phyloP scores from a whole-genome alignment of 1,284 basidiomycete species.

The Irpex rosettiformis region DNA sequence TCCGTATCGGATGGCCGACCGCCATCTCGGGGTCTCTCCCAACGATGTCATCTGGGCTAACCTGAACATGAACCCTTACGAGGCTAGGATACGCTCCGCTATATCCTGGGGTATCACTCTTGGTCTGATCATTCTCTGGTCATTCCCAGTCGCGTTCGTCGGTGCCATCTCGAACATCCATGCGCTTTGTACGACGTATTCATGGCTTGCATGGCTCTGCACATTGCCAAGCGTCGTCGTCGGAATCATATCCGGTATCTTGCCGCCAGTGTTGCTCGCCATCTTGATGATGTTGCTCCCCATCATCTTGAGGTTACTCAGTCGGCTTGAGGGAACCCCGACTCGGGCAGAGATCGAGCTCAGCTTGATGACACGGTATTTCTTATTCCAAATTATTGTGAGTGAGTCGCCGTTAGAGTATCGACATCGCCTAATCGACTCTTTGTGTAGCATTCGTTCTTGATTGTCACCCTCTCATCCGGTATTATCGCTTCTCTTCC shows the following conservation, averaged over 20 bases:
- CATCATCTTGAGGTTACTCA: constrained; percentile 78
- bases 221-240: constrained; percentile 56
- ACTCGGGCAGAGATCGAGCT: constrained; percentile 82
- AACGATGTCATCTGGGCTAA: constrained; percentile 92
- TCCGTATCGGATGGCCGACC: constrained; percentile 73
- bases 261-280: constrained; percentile 83
- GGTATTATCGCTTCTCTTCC: constrained; percentile 76
- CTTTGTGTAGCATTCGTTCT: constrained; percentile 72
- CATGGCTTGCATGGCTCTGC: constrained; percentile 86
- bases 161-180: constrained; percentile 84
- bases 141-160: constrained; percentile 82
- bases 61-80: constrained; percentile 86
- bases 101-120: constrained; percentile 62
- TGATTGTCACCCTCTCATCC: constrained; percentile 80
- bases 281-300: constrained; percentile 91
- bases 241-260: constrained; percentile 89
- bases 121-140: constrained; percentile 70
- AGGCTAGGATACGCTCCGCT: constrained; percentile 62
- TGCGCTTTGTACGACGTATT: constrained; percentile 58
- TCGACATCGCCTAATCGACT: neutral
- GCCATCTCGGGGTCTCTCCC: constrained; percentile 73
- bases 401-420: constrained; percentile 22
- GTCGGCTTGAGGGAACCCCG: constrained; percentile 79
- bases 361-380: constrained; percentile 88
- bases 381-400: constrained; percentile 88